Percentiles rank a stretch among this genome's conserved stretches.
Evolutionary conservation across 2,329 filamentous ascomycete species (phyloP).

Genomic region (Dothistroma pini): DNA sequence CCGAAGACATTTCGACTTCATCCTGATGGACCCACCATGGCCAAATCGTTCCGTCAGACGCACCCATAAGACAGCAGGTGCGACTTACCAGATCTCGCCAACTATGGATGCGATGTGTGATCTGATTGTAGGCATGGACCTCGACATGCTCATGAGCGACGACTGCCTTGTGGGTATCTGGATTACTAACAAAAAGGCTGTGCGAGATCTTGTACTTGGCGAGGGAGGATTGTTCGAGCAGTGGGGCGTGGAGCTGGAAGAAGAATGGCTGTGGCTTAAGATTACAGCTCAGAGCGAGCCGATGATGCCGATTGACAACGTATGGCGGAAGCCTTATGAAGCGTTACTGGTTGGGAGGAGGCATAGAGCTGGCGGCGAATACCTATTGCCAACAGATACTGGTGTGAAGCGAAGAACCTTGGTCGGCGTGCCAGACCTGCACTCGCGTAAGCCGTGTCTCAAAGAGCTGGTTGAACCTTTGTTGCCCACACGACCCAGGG

Average conservation of each 20-base stretch:
- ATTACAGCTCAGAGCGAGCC: slow-evolving; percentile 63
- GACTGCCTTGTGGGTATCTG: slow-evolving; percentile 65
- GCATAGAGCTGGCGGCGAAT: not conserved
- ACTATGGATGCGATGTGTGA: slow-evolving; percentile 41
- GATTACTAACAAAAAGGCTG: slow-evolving; percentile 68
- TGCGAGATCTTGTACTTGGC: slow-evolving; percentile 54
- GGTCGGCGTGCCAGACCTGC: slow-evolving; percentile 67
- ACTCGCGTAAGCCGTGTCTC: slow-evolving; percentile 74
- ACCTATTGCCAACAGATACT: slow-evolving; percentile 3
- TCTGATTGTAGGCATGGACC: slow-evolving; percentile 41
- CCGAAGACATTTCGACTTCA: slow-evolving; percentile 57
- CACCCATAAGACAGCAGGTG: slow-evolving; percentile 42
- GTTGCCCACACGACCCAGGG: slow-evolving; percentile 50
- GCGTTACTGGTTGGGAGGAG: slow-evolving; percentile 59
- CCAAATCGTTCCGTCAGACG: slow-evolving; percentile 52
- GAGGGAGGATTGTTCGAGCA: slow-evolving; percentile 58
- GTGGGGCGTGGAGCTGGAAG: slow-evolving; percentile 63
- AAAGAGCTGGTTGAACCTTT: slow-evolving; percentile 56
- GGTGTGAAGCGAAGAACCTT: slow-evolving; percentile 54
- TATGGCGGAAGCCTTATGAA: slow-evolving; percentile 75
- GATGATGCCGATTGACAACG: slow-evolving; percentile 56
- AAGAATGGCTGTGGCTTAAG: slow-evolving; percentile 80
- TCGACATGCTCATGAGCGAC: slow-evolving; percentile 52
- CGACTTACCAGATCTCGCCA: slow-evolving; percentile 41
- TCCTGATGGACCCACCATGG: not conserved